Evolutionary conservation across 805 yeast species (phyloP).

Genomic region (Zygosaccharomyces bisporus): DNA sequence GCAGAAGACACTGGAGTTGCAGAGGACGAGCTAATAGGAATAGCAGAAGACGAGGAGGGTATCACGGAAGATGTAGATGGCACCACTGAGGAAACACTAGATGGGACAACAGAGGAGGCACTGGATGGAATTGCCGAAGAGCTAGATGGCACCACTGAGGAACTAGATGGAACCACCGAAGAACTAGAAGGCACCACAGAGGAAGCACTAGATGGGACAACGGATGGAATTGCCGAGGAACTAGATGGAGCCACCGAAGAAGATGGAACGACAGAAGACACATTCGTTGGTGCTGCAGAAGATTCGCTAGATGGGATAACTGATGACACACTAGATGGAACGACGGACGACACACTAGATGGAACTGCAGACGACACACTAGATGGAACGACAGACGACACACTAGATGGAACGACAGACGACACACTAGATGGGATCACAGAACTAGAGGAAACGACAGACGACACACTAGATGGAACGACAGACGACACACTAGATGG

Average conservation of each 20-base stretch:
- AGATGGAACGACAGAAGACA: slow-evolving; percentile 16
- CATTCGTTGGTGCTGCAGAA: slow-evolving; percentile 16
- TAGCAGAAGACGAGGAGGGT: slow-evolving; percentile 2
- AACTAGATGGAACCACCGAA: neutral
- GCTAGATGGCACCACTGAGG: neutral
- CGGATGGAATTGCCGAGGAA: neutral
- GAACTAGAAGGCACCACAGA: slow-evolving; percentile 10
- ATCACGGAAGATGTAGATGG: neutral
- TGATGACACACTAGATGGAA: neutral
- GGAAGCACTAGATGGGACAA: slow-evolving; percentile 18
- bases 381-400: neutral
- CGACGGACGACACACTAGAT: neutral
- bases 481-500: neutral
- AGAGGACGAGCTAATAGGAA: too few relatives aligned
- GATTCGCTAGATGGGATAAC: neutral
- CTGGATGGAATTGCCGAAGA: slow-evolving; percentile 16
- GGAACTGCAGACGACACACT: neutral
- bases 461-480: neutral
- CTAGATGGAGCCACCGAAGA: slow-evolving; percentile 1
- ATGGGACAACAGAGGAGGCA: slow-evolving; percentile 13
- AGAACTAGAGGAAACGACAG: neutral
- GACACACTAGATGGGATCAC: too few relatives aligned
- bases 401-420: neutral
- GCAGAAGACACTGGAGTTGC: neutral
- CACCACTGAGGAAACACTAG: neutral